Evolutionary conservation across 2,329 filamentous ascomycete genomes (phyloP).

Genomic region (Cladosporium halotolerans): DNA sequence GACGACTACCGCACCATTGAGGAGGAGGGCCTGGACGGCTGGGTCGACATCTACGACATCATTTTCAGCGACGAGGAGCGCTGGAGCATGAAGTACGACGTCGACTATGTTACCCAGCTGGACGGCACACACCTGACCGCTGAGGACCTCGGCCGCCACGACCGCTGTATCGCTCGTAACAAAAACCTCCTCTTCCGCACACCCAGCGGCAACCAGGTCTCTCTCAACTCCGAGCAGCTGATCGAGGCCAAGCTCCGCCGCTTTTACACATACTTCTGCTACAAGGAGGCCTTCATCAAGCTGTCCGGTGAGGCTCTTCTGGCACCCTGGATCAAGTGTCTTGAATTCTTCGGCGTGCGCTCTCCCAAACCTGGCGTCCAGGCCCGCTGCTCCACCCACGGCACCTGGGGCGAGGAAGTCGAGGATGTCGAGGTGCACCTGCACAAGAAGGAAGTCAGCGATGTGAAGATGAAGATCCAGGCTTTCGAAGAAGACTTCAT

Average conservation of each 20-base stretch:
- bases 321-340: slow-evolving; percentile 62
- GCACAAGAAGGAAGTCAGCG: slow-evolving; percentile 40
- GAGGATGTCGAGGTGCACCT: slow-evolving; percentile 47
- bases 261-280: slow-evolving; percentile 74
- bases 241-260: slow-evolving; percentile 58
- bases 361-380: slow-evolving; percentile 45
- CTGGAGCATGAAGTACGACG: slow-evolving; percentile 53
- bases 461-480: slow-evolving; percentile 53
- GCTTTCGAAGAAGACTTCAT: slow-evolving; percentile 55
- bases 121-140: slow-evolving; percentile 38
- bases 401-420: slow-evolving; percentile 42
- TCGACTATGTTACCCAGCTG: slow-evolving; percentile 38
- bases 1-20: slow-evolving; percentile 56
- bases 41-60: slow-evolving; percentile 65
- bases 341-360: slow-evolving; percentile 62
- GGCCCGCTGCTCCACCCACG: slow-evolving; percentile 38
- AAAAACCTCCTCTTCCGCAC: slow-evolving; percentile 35
- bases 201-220: slow-evolving; percentile 29
- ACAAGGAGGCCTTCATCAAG: slow-evolving; percentile 78
- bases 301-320: slow-evolving; percentile 73
- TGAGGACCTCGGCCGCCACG: slow-evolving; percentile 37
- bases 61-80: slow-evolving; percentile 61
- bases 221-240: slow-evolving; percentile 40
- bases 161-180: slow-evolving; percentile 36
- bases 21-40: slow-evolving; percentile 56